A percentile compares a stretch with the other conserved stretches of the same genome.
These are phyloP conservation scores for Colletotrichum spinosum DNA, from an alignment of 2,329 filamentous ascomycete species.

Conservation along the genomic window DNA sequence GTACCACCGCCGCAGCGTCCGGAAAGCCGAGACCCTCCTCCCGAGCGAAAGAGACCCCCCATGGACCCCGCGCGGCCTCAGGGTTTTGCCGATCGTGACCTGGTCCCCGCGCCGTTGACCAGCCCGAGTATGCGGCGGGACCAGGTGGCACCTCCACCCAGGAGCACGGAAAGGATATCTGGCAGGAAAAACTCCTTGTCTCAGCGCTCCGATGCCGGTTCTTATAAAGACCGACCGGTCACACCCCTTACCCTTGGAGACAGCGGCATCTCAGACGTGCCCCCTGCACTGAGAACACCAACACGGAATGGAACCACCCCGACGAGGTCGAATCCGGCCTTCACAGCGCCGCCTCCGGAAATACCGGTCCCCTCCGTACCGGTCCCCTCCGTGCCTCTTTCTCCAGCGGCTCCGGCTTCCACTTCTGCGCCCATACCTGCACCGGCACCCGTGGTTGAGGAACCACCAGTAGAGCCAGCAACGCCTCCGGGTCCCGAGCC, in stretches of 20 bases:
- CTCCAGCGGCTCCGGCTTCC: slow-evolving; percentile 17
- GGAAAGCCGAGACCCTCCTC: slow-evolving; percentile 58
- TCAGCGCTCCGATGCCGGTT: slow-evolving; percentile 46
- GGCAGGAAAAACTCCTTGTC: slow-evolving; percentile 57
- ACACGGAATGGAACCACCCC: slow-evolving; percentile 31
- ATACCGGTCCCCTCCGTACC: slow-evolving; percentile 25
- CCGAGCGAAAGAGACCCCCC: slow-evolving; percentile 73
- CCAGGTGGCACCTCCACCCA: slow-evolving; percentile 59
- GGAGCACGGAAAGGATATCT: slow-evolving; percentile 62
- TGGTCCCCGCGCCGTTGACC: slow-evolving; percentile 70
- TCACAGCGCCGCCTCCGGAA: slow-evolving; percentile 25
- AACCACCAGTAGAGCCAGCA: slow-evolving; percentile 11
- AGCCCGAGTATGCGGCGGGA: slow-evolving; percentile 61
- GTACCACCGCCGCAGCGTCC: slow-evolving; percentile 43
- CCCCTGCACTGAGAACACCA: slow-evolving; percentile 28
- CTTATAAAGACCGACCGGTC: slow-evolving; percentile 49
- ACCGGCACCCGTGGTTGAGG: slow-evolving; percentile 15
- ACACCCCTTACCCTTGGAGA: slow-evolving; percentile 36
- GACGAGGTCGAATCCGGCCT: slow-evolving; percentile 19
- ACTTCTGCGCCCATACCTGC: slow-evolving; percentile 13
- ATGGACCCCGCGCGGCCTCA: slow-evolving; percentile 71
- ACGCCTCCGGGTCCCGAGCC: slow-evolving; percentile 37
- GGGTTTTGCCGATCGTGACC: slow-evolving; percentile 59
- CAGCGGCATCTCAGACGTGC: slow-evolving; percentile 10
- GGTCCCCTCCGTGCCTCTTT: slow-evolving; percentile 26